Base-by-base conservation (phyloP, 225 moss, liverwort and hornwort species). In the Lunularia cruciata region DNA sequence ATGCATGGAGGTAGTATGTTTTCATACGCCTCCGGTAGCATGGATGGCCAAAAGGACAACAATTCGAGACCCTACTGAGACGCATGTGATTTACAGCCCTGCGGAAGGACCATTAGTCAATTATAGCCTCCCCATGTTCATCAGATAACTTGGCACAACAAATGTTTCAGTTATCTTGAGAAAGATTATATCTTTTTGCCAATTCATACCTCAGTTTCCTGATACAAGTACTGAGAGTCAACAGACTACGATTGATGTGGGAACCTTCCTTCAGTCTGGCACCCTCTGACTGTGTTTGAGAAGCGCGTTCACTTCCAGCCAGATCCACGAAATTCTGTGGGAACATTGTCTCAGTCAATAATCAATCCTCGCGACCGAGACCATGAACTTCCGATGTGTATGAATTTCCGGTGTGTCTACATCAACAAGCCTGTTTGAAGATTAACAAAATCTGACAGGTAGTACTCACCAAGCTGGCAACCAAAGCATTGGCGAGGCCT, bases 261-360 rank as follows among this genome's bases (percentile, higher is more conserved):
- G 90, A 89, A 75, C 98, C 98, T 80, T 93, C 98, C 71, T 98
- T 98, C 56, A 98, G 80, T 78, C 98, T 81, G 10, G 72, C 84
- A 20, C 98, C 98, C 61, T 98, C 98, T 34, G 98, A 90, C 8
- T 78, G 75, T 26, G 98, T 98, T 77, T 98, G 98, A 34, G 93
- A 98, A 72, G 98, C 98, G 65, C 98, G 85, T 72, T 98, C 91
- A 70, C 98, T 98, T 48, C 93, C 98, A 20, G 98, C 98, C 84
- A 98, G 79, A 70, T 98, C 98, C 71, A 93, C 98, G 80, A 98
- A 98, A 74, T 93, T 98, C 95, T 95, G 79, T 54, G 35, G 19
- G 22, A 14, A 9, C 2, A 48, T 47, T 8, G 31, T 8, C 9
- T 20, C 12, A 31, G 4, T 28, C 5, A 27, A 43, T 28, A 60